Percentiles rank a stretch among this genome's conserved stretches.
phyloP scores from a whole-genome alignment of 176 grass and related monocot genomes.

The Tillandsia leiboldiana region DNA sequence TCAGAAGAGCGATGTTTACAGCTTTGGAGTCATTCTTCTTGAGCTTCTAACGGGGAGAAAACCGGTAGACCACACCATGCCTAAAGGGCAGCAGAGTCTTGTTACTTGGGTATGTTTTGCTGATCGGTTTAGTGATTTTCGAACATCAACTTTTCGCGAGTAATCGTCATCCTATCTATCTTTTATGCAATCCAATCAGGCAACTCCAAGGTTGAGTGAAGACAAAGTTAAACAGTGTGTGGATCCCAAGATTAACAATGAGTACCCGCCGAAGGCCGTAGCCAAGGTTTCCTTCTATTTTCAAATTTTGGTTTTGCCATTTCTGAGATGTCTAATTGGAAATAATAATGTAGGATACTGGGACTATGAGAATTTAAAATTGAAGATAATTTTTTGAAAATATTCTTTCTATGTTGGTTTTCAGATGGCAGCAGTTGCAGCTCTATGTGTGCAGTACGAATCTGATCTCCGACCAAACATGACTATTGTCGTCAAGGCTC shows the following conservation, averaged over 20 bases:
- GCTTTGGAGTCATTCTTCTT: constrained; percentile 71
- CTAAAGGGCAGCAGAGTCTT: constrained; percentile 89
- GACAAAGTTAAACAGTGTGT: constrained; percentile 97
- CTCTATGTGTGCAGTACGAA: constrained; percentile 72
- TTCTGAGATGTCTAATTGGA: background rate
- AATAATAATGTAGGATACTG: background rate
- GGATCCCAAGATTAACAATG: constrained; percentile 65
- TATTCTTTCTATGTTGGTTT: background rate
- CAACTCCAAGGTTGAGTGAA: constrained; percentile 88
- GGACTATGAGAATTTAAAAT: no score
- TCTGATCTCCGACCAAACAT: constrained; percentile 84
- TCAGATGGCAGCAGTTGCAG: constrained; percentile 74
- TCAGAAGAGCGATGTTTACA: constrained; percentile 94
- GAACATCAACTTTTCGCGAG: background rate
- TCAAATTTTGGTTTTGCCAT: background rate
- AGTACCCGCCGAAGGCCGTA: constrained; percentile 86
- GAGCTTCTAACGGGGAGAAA: constrained; percentile 93
- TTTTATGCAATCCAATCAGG: constrained; percentile 30
- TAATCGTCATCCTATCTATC: constrained; percentile 1
- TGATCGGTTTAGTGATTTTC: background rate
- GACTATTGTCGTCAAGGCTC: constrained; percentile 80
- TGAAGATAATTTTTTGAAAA: background rate
- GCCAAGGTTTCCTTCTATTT: constrained; percentile 57
- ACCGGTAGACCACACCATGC: constrained; percentile 92
- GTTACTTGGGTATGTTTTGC: constrained; percentile 71